phyloP scores from a whole-genome alignment of 495 filamentous ascomycete genomes.

The Antarctomyces pellizariae region DNA sequence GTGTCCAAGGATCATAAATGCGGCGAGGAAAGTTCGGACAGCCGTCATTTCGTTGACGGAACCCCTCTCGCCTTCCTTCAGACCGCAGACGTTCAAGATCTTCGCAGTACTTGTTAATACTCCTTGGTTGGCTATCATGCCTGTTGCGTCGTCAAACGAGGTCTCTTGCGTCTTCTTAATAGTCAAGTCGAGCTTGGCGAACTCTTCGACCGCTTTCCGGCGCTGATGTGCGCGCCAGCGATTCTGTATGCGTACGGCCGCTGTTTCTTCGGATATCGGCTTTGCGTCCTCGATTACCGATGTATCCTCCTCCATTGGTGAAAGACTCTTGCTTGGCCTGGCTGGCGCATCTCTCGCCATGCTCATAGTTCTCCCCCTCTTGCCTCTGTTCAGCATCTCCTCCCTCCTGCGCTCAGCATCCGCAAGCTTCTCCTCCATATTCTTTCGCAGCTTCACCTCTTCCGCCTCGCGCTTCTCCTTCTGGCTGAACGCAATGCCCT shows the following conservation, averaged over 20 bases:
- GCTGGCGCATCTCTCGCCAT: conserved; percentile 22
- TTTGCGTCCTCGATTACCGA: conserved; percentile 23
- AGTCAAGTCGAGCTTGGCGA: conserved; percentile 43
- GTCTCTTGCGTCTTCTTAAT: conserved; percentile 50
- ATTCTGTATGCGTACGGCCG: conserved; percentile 49
- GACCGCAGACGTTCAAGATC: conserved; percentile 51
- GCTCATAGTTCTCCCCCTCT: conserved; percentile 35
- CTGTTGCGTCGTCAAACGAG: conserved; percentile 61
- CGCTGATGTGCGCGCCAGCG: conserved; percentile 45
- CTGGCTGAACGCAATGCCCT: conserved; percentile 77
- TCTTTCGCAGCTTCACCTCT: conserved; percentile 40
- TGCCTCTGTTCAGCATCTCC: conserved; percentile 31
- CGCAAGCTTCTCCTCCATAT: conserved; percentile 76
- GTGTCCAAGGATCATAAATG: conserved; percentile 81
- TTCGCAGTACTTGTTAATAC: conserved; percentile 46
- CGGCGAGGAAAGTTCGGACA: conserved; percentile 75
- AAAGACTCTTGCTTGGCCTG: conserved; percentile 20
- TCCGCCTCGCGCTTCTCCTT: conserved; percentile 80
- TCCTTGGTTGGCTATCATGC: conserved; percentile 48
- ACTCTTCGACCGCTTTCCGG: conserved; percentile 37
- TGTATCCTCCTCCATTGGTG: conserved; percentile 27
- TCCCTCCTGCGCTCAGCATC: conserved; percentile 61
- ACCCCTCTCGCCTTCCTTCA: conserved; percentile 46
- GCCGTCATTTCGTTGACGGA: conserved; percentile 53
- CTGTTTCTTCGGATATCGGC: conserved; percentile 36